Evolutionary conservation across 208 protist species (phyloP).

Genomic region (Angomonas deanei): DNA sequence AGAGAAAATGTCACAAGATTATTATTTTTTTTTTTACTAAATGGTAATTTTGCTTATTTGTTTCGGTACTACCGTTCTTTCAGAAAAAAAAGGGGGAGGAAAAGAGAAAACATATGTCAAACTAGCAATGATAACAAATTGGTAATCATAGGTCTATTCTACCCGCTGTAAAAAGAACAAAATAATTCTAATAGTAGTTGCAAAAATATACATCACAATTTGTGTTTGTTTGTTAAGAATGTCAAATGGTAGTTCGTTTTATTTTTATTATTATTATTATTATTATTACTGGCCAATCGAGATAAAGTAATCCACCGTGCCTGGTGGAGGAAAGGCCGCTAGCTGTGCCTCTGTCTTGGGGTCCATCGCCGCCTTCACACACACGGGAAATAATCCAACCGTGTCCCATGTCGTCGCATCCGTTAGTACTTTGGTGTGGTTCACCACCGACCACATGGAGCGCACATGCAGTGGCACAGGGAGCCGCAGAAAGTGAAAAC

Average conservation of each 20-base stretch:
- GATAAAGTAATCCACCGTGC: slow-evolving; percentile 13
- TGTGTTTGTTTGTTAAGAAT: not conserved
- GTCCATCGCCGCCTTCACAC: too few relatives aligned
- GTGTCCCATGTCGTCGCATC: not conserved
- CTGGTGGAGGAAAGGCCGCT: not conserved
- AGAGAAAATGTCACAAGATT: slow-evolving; percentile 5
- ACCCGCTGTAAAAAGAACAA: slow-evolving; percentile 8
- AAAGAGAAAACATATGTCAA: too few relatives aligned
- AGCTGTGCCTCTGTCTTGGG: too few relatives aligned
- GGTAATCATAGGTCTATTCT: slow-evolving; percentile 1
- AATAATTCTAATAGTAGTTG: slow-evolving; percentile 3
- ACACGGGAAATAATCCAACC: too few relatives aligned
- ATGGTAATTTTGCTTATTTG: not conserved
- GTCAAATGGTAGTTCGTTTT: not conserved
- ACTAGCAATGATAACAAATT: too few relatives aligned
- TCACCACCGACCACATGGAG: not conserved
- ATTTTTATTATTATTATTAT: slow-evolving; percentile 4
- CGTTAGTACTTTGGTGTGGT: not conserved
- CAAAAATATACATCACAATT: not conserved
- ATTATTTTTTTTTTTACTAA: slow-evolving; percentile 7
- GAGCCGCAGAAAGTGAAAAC: slow-evolving; percentile 1
- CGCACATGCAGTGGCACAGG: slow-evolving; percentile 1
- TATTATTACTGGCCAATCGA: slow-evolving; percentile 3
- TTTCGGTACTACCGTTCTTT: not conserved
- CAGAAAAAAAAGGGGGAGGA: slow-evolving; percentile 9